These are phyloP conservation scores for Nakazawaea laoshanensis DNA, from an alignment of 805 yeast species.

Conservation along the genomic window DNA sequence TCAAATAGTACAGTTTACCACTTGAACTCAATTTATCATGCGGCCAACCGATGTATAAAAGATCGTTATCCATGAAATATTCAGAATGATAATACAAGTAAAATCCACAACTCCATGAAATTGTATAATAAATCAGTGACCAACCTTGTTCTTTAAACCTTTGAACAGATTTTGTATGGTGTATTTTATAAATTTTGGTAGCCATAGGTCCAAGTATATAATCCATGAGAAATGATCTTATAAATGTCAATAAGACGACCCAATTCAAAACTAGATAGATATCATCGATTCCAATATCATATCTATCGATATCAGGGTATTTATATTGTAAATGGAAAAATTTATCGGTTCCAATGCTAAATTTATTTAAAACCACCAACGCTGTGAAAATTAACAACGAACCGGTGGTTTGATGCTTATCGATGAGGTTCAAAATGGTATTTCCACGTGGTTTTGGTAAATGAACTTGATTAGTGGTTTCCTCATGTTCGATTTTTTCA, in stretches of 20 bases:
- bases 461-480: too few species aligned
- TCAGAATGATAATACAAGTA: conserved; percentile 47
- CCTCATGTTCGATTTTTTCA: too few species aligned
- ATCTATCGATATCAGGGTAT: conserved; percentile 22
- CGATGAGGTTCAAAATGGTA: background rate
- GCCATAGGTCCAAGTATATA: conserved; percentile 54
- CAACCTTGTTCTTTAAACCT: conserved; percentile 88
- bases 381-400: background rate
- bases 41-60: conserved; percentile 68
- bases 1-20: conserved; percentile 63
- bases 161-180: conserved; percentile 39
- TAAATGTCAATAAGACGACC: conserved; percentile 46
- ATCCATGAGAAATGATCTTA: conserved; percentile 55
- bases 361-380: background rate
- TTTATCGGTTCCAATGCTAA: conserved; percentile 20
- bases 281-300: conserved; percentile 53
- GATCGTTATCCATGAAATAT: conserved; percentile 50
- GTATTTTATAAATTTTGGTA: conserved; percentile 28
- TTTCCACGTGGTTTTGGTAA: too few species aligned
- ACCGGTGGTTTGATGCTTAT: background rate
- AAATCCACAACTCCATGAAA: conserved; percentile 49
- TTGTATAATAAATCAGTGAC: conserved; percentile 52
- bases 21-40: conserved; percentile 43
- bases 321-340: conserved; percentile 33
- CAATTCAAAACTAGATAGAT: conserved; percentile 42